Base-by-base conservation (phyloP, 2,329 filamentous ascomycete genomes). In the Kalaharituber pfeilii region DNA sequence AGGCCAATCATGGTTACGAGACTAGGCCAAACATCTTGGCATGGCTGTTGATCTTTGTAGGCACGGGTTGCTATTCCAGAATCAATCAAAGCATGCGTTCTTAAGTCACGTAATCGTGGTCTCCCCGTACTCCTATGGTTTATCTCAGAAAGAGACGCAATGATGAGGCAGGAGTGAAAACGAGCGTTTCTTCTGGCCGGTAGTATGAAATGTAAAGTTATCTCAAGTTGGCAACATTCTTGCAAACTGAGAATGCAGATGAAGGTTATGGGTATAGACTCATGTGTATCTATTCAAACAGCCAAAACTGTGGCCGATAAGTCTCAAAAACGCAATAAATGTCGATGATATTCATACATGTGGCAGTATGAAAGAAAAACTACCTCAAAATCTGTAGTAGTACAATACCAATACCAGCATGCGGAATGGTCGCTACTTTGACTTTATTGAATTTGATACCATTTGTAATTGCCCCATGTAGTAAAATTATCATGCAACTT, bases 401-500 rank as follows among this genome's bases (percentile, higher is more conserved):
- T 51, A 88, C 74, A 54, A 94, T 79, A 49, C 88, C 87, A 52
- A 91, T 75, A 26, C 87, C 87, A 53, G 83, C 75, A 1, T 80
- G 82, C 4, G 80, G 76, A 15, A 94, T 79, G 36, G 71, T 72
- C 36, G 78, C 74, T 4, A 86, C 80, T 2, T 72, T 71, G 49
- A 93, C 78, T 26, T 80, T 80, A 62, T 81, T 73, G 60, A 86
- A 75, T 30, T 74, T 68, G 26, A 93, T 75, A 13, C 83, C 84
- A 55, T 78, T 74, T 1, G 69, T 67, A 44, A 72, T 66, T 1
- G 82, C 81, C n/a, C 84, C 86, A 94, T 56, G 73, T 64, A 2
- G 81, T 72, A 56, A 93, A 83, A 7, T 71, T 68, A 29, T 49
- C 33, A 28, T 59, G 56, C 18, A 50, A 49, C 30, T 56, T 42